A percentile compares a stretch with the other conserved stretches of the same genome.
Evolutionary conservation across 805 yeast species (phyloP).

Genomic region (Candida sithepensis): DNA sequence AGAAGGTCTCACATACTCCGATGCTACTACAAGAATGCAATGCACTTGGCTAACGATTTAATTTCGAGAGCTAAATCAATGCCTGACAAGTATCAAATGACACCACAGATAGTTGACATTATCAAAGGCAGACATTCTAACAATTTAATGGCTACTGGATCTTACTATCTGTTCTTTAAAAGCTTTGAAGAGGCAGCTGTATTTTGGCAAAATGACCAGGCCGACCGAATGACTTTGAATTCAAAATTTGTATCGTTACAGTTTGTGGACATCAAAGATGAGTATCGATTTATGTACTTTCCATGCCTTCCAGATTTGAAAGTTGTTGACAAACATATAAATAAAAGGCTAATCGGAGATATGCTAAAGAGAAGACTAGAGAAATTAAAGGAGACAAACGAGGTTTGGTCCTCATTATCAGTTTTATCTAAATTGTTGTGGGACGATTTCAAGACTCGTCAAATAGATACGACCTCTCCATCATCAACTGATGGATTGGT

Average conservation of each 20-base stretch:
- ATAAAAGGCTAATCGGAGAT: conserved; percentile 2
- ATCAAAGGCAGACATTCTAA: conserved; percentile 48
- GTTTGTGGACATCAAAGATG: conserved; percentile 36
- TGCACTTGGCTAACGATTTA: conserved; percentile 38
- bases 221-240: conserved; percentile 43
- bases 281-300: conserved; percentile 16
- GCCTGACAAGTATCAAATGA: conserved; percentile 21
- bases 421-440: conserved; percentile 9
- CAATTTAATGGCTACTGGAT: conserved; percentile 41
- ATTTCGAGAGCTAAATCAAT: conserved; percentile 32
- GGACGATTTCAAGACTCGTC: conserved; percentile 1
- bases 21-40: conserved; percentile 37
- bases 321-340: conserved; percentile 3
- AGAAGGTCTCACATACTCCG: conserved; percentile 33
- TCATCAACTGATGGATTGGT: background rate
- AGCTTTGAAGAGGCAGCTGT: conserved; percentile 45
- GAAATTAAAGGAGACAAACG: background rate
- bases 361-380: background rate
- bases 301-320: conserved; percentile 20
- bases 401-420: conserved; percentile 2
- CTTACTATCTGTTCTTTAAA: conserved; percentile 53
- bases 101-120: conserved; percentile 32
- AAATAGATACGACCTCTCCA: background rate
- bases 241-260: conserved; percentile 45
- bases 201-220: conserved; percentile 40